Evolutionary conservation across 192 early-diverging fungal genomes (phyloP), one percentile per base, ranked within the genome.

Genomic region (Spizellomyces sp.): DNA sequence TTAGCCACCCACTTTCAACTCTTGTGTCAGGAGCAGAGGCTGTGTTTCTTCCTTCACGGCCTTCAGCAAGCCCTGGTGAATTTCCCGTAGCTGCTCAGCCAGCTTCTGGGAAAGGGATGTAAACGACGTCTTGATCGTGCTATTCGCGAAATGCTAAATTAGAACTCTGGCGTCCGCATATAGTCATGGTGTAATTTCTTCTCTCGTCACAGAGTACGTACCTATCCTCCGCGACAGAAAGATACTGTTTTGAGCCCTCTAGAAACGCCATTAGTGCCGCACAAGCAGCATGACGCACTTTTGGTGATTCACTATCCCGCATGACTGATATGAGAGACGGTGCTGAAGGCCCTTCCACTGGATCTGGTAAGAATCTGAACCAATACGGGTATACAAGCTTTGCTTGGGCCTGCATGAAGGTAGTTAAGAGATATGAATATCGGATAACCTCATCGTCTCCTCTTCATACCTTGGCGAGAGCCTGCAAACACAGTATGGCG

Each of bases 301-400:
- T 55, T 8, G 66, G 58, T 0, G 69, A 59, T 5, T 79, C 67
- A 63, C 54, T 61, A 0, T 72, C 58, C 61, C 70, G 69, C 70
- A 62, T 48, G 9, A 75, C 62, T 14, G 70, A 63, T 45, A 81
- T 66, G 8, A 70, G 50, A 0, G 70, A 65, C 22, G 73, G 67
- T 47, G 70, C 45, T 15, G 52, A 27, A 6, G 71, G 59, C 14
- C 58, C 66, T 6, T 43, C 50, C 14, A 66, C 58, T 10, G 55
- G 74, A 55, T 58, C 60, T 9, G 79, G 71, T 14, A 84, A 48
- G 61, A 84, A 84, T 21, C 64, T 48, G 46, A 64, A 64, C 76
- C 75, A 78, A 56, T 82, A 72, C 4, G 79, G 55, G 61, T 83
- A 79, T 45, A 81, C 58, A 14, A 67, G 70, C 60, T 83, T 83